Evolutionary conservation across 805 yeast species (phyloP), one percentile per base, ranked within the genome.

Genomic region (Saccharomycopsis guyanensis): DNA sequence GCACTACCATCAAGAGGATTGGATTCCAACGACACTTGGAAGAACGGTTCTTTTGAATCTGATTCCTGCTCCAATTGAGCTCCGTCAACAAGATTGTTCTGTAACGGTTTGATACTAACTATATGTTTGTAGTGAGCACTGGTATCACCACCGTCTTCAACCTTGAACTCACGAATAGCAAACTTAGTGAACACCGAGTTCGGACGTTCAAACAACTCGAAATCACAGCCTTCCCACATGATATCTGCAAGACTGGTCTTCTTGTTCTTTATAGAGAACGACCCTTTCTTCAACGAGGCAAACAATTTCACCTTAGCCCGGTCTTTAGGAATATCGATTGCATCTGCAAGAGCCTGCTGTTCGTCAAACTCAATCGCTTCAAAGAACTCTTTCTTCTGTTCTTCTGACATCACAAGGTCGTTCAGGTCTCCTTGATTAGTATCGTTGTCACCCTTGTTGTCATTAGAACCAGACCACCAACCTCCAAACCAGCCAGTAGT

Each of bases 301-400:
- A 76, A 71, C 3, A 91, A 57, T 51, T 82, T 83, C 45, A 82
- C 57, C n/a, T 75, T 75, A 3, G 83, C 75, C 31, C 86, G 66
- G 48, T 87, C 94, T 44, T 78, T 74, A 0, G 96, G 95, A 2
- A 84, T 57, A 49, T 83, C 81, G 4, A 79, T 64, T 1, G 81
- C 66, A 24, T 77, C 78, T 1, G 70, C 57, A 1, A 74, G 46
- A 1, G 67, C 68, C 41, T 73, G 69, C 18, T 70, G 63, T 51
- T 89, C 96, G 55, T 89, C 86, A 55, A 81, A 89, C 52, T 89
- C 99, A 53, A 93, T 89, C 0, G 97, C 95, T 50, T 86, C 95
- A 58, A 87, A 89, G 18, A 93, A 69, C 49, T 94, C 98, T 58
- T 86, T 73, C 52, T 86, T 73, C 58, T 93, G 96, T 54, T 88